A percentile compares a stretch with the other conserved stretches of the same genome.
Evolutionary conservation across 2,329 filamentous ascomycete genomes (phyloP).

Genomic region (Sodiomyces alkalinus): DNA sequence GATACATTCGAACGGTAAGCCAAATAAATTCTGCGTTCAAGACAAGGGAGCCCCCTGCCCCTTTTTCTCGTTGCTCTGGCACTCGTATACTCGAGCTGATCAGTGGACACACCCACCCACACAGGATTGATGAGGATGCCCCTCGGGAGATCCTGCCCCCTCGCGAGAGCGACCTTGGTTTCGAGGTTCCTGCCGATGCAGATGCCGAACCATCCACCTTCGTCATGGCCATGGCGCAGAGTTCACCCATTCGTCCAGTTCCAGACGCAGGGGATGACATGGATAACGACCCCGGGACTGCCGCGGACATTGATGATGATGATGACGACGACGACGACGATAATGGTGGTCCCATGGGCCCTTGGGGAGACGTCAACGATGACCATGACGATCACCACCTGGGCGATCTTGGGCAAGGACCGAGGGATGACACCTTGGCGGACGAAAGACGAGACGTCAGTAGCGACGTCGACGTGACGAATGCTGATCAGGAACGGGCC

Average conservation of each 20-base stretch:
- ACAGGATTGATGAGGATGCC: constrained; percentile 23
- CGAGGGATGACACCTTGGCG: constrained; percentile 12
- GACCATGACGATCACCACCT: no score
- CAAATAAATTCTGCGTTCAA: no score
- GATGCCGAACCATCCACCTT: constrained; percentile 34
- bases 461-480: constrained; percentile 1
- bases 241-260: constrained; percentile 5
- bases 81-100: neutral
- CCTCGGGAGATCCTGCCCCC: constrained; percentile 20
- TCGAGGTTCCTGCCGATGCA: constrained; percentile 31
- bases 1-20: constrained; percentile 28
- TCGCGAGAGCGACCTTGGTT: constrained; percentile 34
- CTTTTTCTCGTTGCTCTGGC: no score
- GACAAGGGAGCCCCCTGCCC: no score
- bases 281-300: constrained; percentile 1
- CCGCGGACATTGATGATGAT: neutral
- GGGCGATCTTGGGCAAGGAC: no score
- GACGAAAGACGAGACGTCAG: constrained; percentile 5
- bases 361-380: no score
- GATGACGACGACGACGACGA: neutral
- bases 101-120: no score
- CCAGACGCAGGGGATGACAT: constrained; percentile 1
- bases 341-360: no score
- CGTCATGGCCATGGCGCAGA: constrained; percentile 20
- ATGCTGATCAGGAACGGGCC: no score